Evolutionary conservation across 805 yeast species (phyloP).

Genomic region (Tetrapisispora arboricola): DNA sequence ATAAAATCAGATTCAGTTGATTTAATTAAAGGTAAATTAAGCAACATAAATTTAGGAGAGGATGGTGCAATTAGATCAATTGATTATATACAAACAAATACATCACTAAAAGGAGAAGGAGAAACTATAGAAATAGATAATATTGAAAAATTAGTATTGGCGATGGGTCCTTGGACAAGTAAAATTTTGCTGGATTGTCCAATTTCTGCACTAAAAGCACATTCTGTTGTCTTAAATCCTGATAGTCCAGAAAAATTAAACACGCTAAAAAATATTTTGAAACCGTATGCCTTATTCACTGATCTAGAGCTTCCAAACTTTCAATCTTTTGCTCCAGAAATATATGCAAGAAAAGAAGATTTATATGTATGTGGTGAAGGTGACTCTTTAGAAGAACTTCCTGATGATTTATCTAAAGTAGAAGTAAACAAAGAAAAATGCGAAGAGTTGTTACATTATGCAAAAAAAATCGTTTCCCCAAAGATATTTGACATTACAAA

Average conservation of each 20-base stretch:
- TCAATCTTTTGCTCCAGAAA: slow-evolving; percentile 79
- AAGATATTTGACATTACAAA: slow-evolving; percentile 57
- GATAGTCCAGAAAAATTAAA: slow-evolving; percentile 36
- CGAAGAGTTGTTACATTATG: slow-evolving; percentile 74
- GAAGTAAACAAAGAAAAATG: slow-evolving; percentile 80
- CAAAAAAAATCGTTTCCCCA: slow-evolving; percentile 56
- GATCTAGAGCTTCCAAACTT: slow-evolving; percentile 63
- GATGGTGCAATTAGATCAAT: slow-evolving; percentile 25
- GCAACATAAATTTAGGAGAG: slow-evolving; percentile 39
- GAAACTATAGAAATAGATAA: slow-evolving; percentile 35
- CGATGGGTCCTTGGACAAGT: slow-evolving; percentile 97
- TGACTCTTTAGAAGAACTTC: slow-evolving; percentile 79
- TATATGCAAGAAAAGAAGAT: slow-evolving; percentile 91
- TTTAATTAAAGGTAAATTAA: slow-evolving; percentile 74
- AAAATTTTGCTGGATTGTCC: slow-evolving; percentile 87
- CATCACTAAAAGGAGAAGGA: slow-evolving; percentile 10
- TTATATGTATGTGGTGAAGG: slow-evolving; percentile 97
- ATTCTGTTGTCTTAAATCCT: slow-evolving; percentile 86
- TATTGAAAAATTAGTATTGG: slow-evolving; percentile 71
- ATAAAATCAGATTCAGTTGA: slow-evolving; percentile 77
- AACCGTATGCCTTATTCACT: slow-evolving; percentile 90
- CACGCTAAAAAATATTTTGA: slow-evolving; percentile 32
- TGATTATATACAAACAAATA: background rate
- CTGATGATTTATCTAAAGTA: slow-evolving; percentile 90
- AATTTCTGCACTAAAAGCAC: slow-evolving; percentile 87